Base-by-base conservation (phyloP, 768 basidiomycete genomes). In the Austroboletus festivus region DNA sequence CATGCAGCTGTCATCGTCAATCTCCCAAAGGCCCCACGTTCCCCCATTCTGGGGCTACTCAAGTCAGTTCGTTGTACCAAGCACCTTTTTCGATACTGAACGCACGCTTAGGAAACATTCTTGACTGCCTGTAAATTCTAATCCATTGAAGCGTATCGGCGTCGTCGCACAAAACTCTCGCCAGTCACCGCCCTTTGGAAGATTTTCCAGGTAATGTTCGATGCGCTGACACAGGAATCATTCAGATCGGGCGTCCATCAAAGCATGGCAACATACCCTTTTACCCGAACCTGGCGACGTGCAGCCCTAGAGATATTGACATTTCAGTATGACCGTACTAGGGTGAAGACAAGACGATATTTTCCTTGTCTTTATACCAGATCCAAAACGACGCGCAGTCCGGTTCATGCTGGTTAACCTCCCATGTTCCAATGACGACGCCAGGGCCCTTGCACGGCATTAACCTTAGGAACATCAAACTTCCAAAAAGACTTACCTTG, bases 161-260 rank as follows among this genome's bases (percentile, higher is more conserved):
- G 68, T 69, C 7, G 67, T 67, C 13, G 68, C 62, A 42, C 68
- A 69, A 40, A 69, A 63, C 40, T 60, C 56, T 10, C 54, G 51
- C 67, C 67, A 70, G 21, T 62, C 60, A 15, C 56, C 43, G 6
- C 65, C 62, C 7, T 5, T 3, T 7, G 61, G 65, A 15, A 70
- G 55, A 15, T 64, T 61, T n/a, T 60, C 57, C 8, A 70, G 42
- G 38, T 54, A 62, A 2, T 64, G 60, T 19, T 69, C 64, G 44
- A 68, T 58, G 22, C 56, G 58, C 65, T 37, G 13, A n/a, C 7
- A 7, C 13, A 3, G 18, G 11, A 37, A 19, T 18, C 8, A 13
- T 7, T 19, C 6, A 19, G 18, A n/a, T 19, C 4, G 35, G 20
- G 20, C 0, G 5, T 9, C 19, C 7, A 19, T 12, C 3, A 34